phyloP scores from a whole-genome alignment of 148 eudicot species.

The Arctostaphylos glauca region DNA sequence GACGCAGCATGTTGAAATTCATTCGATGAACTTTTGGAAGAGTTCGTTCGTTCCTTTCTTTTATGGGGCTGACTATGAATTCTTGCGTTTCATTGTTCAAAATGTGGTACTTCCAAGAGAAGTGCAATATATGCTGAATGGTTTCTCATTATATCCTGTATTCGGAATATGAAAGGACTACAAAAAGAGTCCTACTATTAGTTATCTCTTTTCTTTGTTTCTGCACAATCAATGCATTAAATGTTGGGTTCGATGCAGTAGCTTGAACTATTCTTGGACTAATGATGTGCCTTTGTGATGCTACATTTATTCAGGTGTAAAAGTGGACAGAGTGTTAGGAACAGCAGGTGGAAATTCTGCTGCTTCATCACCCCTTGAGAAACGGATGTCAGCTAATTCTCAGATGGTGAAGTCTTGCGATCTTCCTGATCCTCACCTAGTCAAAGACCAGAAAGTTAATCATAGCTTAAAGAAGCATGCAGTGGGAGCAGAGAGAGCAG shows the following conservation, averaged over 20 bases:
- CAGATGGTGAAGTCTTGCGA: slow-evolving; percentile 32
- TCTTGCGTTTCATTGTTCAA: neutral
- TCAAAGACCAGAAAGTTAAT: slow-evolving; percentile 34
- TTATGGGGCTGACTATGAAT: neutral
- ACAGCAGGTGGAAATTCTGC: slow-evolving; percentile 29
- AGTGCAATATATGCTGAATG: neutral
- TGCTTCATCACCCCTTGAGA: slow-evolving; percentile 47
- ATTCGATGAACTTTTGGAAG: neutral
- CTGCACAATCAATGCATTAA: neutral
- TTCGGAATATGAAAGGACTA: neutral
- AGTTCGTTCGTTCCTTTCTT: neutral
- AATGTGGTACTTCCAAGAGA: neutral
- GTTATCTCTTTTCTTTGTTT: neutral
- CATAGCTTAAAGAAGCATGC: slow-evolving; percentile 43
- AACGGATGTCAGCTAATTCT: slow-evolving; percentile 37
- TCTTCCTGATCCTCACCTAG: slow-evolving; percentile 29
- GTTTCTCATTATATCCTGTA: neutral
- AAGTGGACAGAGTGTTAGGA: slow-evolving; percentile 17
- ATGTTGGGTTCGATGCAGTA: neutral
- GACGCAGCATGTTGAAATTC: neutral
- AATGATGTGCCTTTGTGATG: neutral
- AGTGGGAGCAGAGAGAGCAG: slow-evolving; percentile 51
- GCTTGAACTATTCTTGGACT: slow-evolving; percentile 1
- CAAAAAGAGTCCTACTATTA: neutral
- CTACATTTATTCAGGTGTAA: slow-evolving; percentile 33